phyloP scores from a whole-genome alignment of 2,329 filamentous ascomycete genomes.

The Diaporthe citriasiana region DNA sequence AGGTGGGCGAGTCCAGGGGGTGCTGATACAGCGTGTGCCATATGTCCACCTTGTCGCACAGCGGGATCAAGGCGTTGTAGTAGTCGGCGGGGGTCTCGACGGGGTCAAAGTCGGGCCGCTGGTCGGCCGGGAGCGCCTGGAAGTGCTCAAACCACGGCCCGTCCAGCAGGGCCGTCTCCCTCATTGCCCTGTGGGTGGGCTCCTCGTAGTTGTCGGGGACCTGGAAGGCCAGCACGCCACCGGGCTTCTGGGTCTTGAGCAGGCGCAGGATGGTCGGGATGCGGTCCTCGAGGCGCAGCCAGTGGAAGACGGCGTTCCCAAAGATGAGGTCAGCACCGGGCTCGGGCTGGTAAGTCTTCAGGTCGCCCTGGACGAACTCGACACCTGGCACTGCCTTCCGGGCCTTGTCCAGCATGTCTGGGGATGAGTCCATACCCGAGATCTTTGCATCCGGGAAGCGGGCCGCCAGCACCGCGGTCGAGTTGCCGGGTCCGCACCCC shows the following conservation, averaged over 20 bases:
- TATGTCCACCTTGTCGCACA: constrained; percentile 61
- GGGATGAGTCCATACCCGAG: constrained; percentile 67
- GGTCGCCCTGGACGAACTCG: constrained; percentile 62
- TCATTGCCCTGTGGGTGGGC: constrained; percentile 65
- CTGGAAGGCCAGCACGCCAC: constrained; percentile 68
- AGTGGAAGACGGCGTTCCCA: constrained; percentile 72
- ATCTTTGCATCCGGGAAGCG: constrained; percentile 63
- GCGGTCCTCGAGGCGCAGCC: constrained; percentile 61
- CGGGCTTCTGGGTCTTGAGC: constrained; percentile 55
- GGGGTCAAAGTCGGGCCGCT: constrained; percentile 57
- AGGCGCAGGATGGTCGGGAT: constrained; percentile 61
- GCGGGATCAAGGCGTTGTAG: constrained; percentile 63
- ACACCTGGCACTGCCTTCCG: constrained; percentile 55
- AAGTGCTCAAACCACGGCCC: constrained; percentile 45
- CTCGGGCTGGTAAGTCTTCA: constrained; percentile 56
- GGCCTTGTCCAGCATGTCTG: constrained; percentile 68
- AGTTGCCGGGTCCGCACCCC: constrained; percentile 73
- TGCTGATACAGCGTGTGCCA: constrained; percentile 70
- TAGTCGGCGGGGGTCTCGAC: constrained; percentile 62
- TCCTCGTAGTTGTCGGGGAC: constrained; percentile 63
- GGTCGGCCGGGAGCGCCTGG: constrained; percentile 45
- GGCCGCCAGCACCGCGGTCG: constrained; percentile 62
- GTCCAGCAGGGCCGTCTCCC: constrained; percentile 54
- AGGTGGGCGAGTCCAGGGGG: constrained; percentile 60
- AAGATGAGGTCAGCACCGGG: constrained; percentile 61